A percentile compares a stretch with the other conserved stretches of the same genome.
Conservation (phyloP, 2,329 filamentous ascomycete species). For the Nemania serpens region DNA sequence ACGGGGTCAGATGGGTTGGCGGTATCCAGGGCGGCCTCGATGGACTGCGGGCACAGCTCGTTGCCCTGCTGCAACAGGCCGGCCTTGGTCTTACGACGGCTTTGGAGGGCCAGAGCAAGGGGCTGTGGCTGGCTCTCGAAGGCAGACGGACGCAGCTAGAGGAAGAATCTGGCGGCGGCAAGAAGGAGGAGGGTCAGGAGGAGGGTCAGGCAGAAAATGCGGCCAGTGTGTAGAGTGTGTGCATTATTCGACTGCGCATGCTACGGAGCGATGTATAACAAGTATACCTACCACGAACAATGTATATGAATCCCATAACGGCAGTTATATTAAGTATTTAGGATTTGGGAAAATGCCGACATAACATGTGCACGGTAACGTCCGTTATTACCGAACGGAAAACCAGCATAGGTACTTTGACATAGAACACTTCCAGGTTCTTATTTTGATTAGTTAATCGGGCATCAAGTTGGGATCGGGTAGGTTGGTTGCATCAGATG, state of each 20-base stretch:
- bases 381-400: not conserved
- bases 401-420: too few species aligned
- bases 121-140: constrained; percentile 87
- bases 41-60: constrained; percentile 79
- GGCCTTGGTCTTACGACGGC: constrained; percentile 76
- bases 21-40: constrained; percentile 82
- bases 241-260: constrained; percentile 23
- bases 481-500: too few species aligned
- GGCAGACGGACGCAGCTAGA: constrained; percentile 80
- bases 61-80: constrained; percentile 78
- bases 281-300: constrained; percentile 19
- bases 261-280: constrained; percentile 24
- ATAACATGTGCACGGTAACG: not conserved
- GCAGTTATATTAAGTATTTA: not conserved
- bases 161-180: constrained; percentile 59
- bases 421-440: too few species aligned
- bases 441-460: too few species aligned
- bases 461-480: too few species aligned
- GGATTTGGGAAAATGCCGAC: not conserved
- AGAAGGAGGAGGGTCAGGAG: constrained; percentile 39
- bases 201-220: constrained; percentile 37
- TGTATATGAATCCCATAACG: constrained; percentile 12
- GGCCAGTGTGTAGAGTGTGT: constrained; percentile 35
- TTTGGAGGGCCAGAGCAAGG: constrained; percentile 81
- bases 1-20: constrained; percentile 68